These are phyloP conservation scores for Pichia sorboxylosa DNA, from an alignment of 1,139 yeast species.

Conservation along the genomic window DNA sequence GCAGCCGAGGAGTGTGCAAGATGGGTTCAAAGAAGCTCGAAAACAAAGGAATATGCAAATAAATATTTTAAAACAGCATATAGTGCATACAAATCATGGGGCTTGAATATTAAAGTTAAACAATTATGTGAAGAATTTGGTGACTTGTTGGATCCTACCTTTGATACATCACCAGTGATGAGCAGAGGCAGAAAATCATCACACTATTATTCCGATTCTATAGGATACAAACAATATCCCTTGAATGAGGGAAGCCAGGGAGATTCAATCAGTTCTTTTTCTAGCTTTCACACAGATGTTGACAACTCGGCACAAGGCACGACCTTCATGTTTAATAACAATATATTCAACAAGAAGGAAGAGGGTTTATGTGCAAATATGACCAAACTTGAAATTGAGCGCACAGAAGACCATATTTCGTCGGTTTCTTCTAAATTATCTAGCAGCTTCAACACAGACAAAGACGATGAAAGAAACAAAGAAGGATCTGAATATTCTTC, in stretches of 20 bases:
- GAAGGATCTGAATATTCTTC: too few relatives aligned
- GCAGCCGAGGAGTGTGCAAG: slow-evolving; percentile 35
- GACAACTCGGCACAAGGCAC: too few relatives aligned
- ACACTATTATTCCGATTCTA: too few relatives aligned
- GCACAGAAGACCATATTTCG: not conserved
- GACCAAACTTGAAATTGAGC: too few relatives aligned
- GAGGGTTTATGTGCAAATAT: too few relatives aligned
- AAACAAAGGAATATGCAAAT: slow-evolving; percentile 15
- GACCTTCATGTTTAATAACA: too few relatives aligned
- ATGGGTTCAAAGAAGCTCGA: slow-evolving; percentile 31
- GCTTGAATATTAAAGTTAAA: slow-evolving; percentile 21
- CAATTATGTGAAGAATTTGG: slow-evolving; percentile 13
- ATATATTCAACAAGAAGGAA: too few relatives aligned
- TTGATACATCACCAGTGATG: not conserved
- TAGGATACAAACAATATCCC: too few relatives aligned
- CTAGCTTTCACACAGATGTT: too few relatives aligned
- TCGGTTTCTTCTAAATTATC: not conserved
- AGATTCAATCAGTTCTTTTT: too few relatives aligned
- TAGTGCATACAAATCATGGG: slow-evolving; percentile 24
- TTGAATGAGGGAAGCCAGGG: too few relatives aligned
- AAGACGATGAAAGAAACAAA: too few relatives aligned
- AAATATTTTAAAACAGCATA: slow-evolving; percentile 22
- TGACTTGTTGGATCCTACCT: not conserved
- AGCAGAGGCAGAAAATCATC: slow-evolving; percentile 1
- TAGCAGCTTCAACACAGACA: not conserved